Base-by-base conservation (phyloP, 140 eudicot species). In the Bidens hawaiensis region DNA sequence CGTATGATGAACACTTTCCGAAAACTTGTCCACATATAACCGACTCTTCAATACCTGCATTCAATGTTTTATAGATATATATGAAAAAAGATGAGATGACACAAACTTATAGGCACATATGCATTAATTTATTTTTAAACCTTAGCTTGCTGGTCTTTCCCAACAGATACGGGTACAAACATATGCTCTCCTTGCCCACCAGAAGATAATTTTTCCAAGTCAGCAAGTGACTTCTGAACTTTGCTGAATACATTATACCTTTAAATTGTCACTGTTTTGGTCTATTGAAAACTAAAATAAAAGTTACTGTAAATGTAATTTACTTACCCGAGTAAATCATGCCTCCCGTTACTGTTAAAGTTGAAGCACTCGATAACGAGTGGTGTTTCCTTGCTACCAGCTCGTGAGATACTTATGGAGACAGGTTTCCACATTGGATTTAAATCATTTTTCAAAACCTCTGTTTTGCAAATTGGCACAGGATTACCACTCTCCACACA, bases 301-400 rank as follows among this genome's bases (percentile, higher is more conserved):
- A 75, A 60, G 46, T 33, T 45, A 47, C 61, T 14, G 48, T 61
- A 60, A 69, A 54, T 24, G 58, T 5, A 30, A 23, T 23, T 18
- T 22, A 76, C 84, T 76, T 79, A 93, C 99, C 99, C 99, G 63
- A 93, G 70, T 62, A 85, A 73, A 58, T 81, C 96, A 79, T 93
- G 99, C 67, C 88, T 88, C 48, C 99, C 99, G 31, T 88, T 93
- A 79, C 86, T 68, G 69, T 93, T 93, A 76, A 88, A 93, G 81
- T 88, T 74, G 58, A 76, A 93, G 68, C 99, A 93, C 86, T 93
- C 97, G 3, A 93, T 82, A 67, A 75, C 28, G 38, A 93, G 76
- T 19, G 95, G 97, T 48, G 78, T 88, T 76, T 93, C 99, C 99
- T 88, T 93, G 76, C 96, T 85, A 48, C 99, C 96, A 60, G 84